Percentiles rank a stretch among this genome's conserved stretches.
Conservation (phyloP, 2,329 filamentous ascomycete genomes). For the Ciborinia camelliae region DNA sequence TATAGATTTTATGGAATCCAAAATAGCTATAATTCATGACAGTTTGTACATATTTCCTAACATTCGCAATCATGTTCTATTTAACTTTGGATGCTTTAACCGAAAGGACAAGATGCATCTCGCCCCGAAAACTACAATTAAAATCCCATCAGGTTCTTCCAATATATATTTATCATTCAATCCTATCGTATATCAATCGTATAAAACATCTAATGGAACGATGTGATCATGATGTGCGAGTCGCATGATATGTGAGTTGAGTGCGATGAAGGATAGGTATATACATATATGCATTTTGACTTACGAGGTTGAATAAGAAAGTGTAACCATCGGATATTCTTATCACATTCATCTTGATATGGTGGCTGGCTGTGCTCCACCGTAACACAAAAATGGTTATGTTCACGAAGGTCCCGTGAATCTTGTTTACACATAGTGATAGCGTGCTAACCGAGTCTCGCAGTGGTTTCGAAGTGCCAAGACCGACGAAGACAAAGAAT, state of each 20-base stretch:
- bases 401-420: not conserved
- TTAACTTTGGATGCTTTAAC: no score
- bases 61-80: no score
- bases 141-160: not conserved
- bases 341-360: not conserved
- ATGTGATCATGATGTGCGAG: not conserved
- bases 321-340: not conserved
- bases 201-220: not conserved
- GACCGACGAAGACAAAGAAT: not conserved
- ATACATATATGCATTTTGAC: no score
- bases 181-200: not conserved
- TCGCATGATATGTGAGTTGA: no score
- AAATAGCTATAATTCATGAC: slow-evolving; percentile 53
- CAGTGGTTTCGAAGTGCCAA: not conserved
- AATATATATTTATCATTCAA: not conserved
- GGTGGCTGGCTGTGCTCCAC: not conserved
- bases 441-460: not conserved
- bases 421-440: not conserved
- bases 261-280: no score
- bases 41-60: slow-evolving; percentile 13
- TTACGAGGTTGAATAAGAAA: no score
- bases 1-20: slow-evolving; percentile 71
- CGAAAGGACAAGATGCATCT: no score
- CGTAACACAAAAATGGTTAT: not conserved
- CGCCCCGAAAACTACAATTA: no score